Percentiles rank a stretch among this genome's conserved stretches.
Evolutionary conservation across 2,329 filamentous ascomycete species (phyloP).

Genomic region (Cladosporium halotolerans): DNA sequence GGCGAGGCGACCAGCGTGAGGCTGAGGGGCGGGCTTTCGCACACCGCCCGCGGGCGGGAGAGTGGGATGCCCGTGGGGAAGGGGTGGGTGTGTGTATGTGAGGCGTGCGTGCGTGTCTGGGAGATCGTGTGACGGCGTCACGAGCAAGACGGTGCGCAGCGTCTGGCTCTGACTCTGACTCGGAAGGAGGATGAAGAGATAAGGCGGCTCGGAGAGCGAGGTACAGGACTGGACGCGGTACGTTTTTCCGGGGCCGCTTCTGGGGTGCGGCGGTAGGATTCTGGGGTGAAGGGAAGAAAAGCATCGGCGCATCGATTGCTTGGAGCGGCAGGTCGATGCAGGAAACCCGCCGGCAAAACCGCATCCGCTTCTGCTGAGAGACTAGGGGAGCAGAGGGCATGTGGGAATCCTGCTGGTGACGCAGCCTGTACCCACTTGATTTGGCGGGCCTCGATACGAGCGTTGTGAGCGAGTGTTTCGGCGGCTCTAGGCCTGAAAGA

Average conservation of each 20-base stretch:
- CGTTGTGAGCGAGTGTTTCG: not conserved
- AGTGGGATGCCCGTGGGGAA: not conserved
- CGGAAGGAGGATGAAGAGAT: no score
- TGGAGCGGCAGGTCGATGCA: not conserved
- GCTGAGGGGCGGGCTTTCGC: not conserved
- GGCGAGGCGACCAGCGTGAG: no score
- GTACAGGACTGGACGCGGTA: not conserved
- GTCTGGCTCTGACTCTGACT: no score
- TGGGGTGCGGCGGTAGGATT: not conserved
- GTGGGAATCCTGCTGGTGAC: not conserved
- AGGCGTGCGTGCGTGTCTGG: not conserved
- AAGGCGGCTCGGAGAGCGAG: no score
- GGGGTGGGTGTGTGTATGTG: not conserved
- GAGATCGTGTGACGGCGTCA: no score
- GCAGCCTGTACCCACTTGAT: not conserved
- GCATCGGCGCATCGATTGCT: not conserved
- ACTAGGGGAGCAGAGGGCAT: no score
- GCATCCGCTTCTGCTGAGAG: not conserved
- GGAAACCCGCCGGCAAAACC: not conserved
- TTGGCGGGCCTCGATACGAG: not conserved
- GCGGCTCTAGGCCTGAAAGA: no score
- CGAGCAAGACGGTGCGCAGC: no score
- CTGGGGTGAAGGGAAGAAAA: not conserved
- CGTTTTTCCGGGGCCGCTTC: not conserved
- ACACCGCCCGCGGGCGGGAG: not conserved